Percentiles rank a stretch among this genome's conserved stretches.
These are phyloP conservation scores for Starmera pachycereana DNA, from an alignment of 805 yeast genomes.

Conservation along the genomic window DNA sequence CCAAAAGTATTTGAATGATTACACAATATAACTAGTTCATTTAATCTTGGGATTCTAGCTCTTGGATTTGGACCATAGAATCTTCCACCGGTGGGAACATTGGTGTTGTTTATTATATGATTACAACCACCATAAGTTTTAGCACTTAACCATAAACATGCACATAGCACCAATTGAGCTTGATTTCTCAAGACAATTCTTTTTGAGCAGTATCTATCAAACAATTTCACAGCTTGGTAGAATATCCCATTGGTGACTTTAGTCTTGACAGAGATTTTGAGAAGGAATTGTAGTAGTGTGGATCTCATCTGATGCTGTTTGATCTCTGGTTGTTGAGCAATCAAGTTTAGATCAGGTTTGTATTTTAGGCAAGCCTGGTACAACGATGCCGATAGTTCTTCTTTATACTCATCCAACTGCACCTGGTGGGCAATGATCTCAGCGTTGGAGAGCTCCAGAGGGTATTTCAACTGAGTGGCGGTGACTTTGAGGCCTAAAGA, in stretches of 20 bases:
- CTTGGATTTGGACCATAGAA: conserved; percentile 64
- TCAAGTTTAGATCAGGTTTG: conserved; percentile 51
- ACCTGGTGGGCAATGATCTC: conserved; percentile 39
- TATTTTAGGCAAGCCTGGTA: conserved; percentile 26
- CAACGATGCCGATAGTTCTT: conserved; percentile 34
- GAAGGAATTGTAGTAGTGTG: conserved; percentile 67
- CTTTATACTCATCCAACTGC: conserved; percentile 39
- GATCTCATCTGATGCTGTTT: conserved; percentile 56
- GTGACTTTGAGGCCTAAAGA: conserved; percentile 25
- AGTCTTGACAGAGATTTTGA: conserved; percentile 58
- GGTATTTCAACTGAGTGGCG: conserved; percentile 39
- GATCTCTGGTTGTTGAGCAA: conserved; percentile 83
- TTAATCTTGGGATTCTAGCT: conserved; percentile 61
- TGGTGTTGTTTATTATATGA: conserved; percentile 45
- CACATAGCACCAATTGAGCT: conserved; percentile 82
- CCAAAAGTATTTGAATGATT: conserved; percentile 47
- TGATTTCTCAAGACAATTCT: conserved; percentile 79
- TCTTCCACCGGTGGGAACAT: conserved; percentile 46
- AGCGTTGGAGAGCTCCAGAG: conserved; percentile 35
- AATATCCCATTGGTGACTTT: conserved; percentile 58
- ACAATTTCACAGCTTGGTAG: conserved; percentile 60
- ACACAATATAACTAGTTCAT: conserved; percentile 64
- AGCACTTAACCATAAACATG: conserved; percentile 88
- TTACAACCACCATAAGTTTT: conserved; percentile 72
- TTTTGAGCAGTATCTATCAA: conserved; percentile 86